A percentile compares a stretch with the other conserved stretches of the same genome.
Evolutionary conservation across 768 basidiomycete species (phyloP).

Genomic region (Amanita pseudoporphyria): DNA sequence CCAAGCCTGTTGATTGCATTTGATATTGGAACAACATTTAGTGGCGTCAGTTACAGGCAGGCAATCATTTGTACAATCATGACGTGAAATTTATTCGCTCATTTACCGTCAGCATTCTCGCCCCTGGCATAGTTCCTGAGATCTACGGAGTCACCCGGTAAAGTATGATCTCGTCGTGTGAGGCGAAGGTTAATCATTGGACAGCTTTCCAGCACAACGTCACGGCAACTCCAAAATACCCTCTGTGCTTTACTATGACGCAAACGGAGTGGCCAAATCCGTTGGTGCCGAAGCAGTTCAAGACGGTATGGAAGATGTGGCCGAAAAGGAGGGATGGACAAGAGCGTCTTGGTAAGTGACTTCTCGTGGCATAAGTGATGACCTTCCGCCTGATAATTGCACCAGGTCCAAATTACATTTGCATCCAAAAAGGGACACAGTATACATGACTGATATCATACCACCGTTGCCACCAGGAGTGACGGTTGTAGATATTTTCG

Average conservation of each 20-base stretch:
- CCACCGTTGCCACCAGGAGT: conserved; percentile 23
- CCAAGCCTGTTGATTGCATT: conserved; percentile 39
- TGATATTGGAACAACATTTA: conserved; percentile 44
- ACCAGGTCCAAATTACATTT: conserved; percentile 16
- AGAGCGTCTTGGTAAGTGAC: conserved; percentile 31
- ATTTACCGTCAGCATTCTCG: conserved; percentile 20
- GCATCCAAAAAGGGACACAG: conserved; percentile 8
- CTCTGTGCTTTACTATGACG: conserved; percentile 31
- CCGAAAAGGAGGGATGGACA: conserved; percentile 30
- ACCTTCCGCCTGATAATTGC: background rate
- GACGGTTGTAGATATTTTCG: conserved; percentile 23
- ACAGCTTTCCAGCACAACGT: conserved; percentile 16
- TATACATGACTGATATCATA: background rate
- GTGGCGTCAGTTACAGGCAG: conserved; percentile 35
- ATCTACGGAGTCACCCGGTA: conserved; percentile 31
- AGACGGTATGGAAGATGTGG: conserved; percentile 23
- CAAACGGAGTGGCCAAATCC: conserved; percentile 21
- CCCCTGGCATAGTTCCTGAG: conserved; percentile 22
- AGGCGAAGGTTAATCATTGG: background rate
- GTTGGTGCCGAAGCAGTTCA: conserved; percentile 31
- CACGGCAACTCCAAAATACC: conserved; percentile 27
- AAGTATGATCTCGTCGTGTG: conserved; percentile 10
- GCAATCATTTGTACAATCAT: background rate
- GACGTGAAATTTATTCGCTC: background rate
- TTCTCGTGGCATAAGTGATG: background rate